Evolutionary conservation across 2,329 filamentous ascomycete genomes (phyloP), one percentile per base, ranked within the genome.

Genomic region (Lomentospora prolificans): DNA sequence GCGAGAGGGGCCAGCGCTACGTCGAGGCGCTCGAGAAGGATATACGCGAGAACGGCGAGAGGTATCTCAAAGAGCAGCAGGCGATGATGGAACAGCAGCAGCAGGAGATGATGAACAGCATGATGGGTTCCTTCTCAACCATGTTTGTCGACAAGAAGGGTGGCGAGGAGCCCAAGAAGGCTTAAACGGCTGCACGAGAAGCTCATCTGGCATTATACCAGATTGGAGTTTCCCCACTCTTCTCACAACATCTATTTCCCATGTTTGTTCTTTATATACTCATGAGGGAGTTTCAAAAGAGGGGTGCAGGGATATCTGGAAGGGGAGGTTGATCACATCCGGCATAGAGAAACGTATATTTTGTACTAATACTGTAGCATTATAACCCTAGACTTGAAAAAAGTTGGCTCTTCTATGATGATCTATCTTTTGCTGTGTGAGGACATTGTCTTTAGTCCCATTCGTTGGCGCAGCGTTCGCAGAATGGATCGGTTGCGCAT

Each of bases 11-110:
- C 31, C 88, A 91, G 73, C 86, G 86, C 69, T 87, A 91, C 71
- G 99, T 97, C 72, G 83, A 95, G 75, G 73, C 85, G 62, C 79
- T 97, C 59, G 92, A 97, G 71, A 86, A 85, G 72, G 87, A 96
- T 74, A 95, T 99, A 64, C 81, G 87, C 50, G 87, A 95, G 70
- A 94, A 97, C 67, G 94, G 91, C 54, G 90, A 92, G 69, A 90
- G 92, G 74, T 96, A 91, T 89, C 77, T 99, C 63, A 91, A 91
- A 76, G 92, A 97, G 70, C 91, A 96, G 77, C 87, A 88, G 46
- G 85, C 85, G 51, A 82, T 89, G 67, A 86, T 91, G 75, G 92
- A 96, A 77, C 91, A 90, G 76, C 79, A 85, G 60, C 88, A 91
- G 70, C 88, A 95, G 66, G 90, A 95, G 72, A 86, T 87, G 64